Base-by-base conservation (phyloP, 140 eudicot genomes). In the Flaveria floridana region DNA sequence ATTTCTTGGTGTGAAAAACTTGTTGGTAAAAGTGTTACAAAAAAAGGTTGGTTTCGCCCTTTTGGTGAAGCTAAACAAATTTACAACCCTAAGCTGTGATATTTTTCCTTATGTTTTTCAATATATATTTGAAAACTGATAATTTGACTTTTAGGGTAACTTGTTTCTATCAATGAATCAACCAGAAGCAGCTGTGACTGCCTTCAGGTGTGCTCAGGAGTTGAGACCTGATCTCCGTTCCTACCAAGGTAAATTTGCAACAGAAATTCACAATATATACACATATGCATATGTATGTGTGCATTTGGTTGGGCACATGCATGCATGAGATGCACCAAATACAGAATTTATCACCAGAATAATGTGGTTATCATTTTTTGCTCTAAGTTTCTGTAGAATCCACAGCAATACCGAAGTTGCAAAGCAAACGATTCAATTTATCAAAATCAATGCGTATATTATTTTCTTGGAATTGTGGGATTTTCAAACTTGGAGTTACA, bases 161-260 rank as follows among this genome's bases (percentile, higher is more conserved):
- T 81, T 93, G 85, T 84, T 76, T 74, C 83, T 93, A 75, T 86
- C 93, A 72, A 78, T 90, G 98, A 93, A 90, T 79, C 98, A 90
- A 78, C 96, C 96, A 77, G 98, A 93, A 51, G 86, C 86, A 30
- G 98, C 97, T 52, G 97, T 91, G 21, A 81, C 64, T 67, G 89
- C 98, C 70, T 93, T 83, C 79, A 85, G 96, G 55, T 77, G 82
- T 57, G 97, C 97, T 80, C 98, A 86, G 52, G 98, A 90, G 61
- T 72, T 93, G 76, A 90, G 95, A 82, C 81, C 98, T 51, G 98
- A 93, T 90, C 88, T 93, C 42, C 98, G 98, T 72, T 93, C 97
- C n/a, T 93, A 90, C 84, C 98, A 93, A 90, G 98, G 98, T 88
- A 69, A 19, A 70, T 78, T 77, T 81, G 1, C 41, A 18, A 20